phyloP scores from a whole-genome alignment of 495 filamentous ascomycete genomes.

The Penicillium argentinense region DNA sequence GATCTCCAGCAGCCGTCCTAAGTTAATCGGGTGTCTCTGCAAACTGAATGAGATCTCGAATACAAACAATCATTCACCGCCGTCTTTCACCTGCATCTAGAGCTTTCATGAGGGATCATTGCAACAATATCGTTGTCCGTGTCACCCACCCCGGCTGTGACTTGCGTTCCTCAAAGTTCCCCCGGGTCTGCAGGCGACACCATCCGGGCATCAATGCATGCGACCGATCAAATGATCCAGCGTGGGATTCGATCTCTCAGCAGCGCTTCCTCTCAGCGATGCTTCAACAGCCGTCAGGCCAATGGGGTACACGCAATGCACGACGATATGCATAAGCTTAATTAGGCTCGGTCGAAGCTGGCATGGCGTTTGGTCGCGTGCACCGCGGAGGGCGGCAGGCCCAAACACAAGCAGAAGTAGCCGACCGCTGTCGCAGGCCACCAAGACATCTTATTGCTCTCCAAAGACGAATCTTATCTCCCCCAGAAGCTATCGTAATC shows the following conservation, averaged over 20 bases:
- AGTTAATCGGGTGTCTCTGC: too few species aligned
- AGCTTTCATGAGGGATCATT: not conserved
- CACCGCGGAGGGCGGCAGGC: too few species aligned
- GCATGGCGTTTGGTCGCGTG: not conserved
- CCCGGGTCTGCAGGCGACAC: too few species aligned
- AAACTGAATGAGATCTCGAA: too few species aligned
- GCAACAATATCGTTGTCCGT: conserved; percentile 15
- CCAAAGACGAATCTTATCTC: conserved; percentile 14
- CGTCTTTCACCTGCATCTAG: not conserved
- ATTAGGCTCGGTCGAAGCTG: conserved; percentile 5
- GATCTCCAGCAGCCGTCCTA: too few species aligned
- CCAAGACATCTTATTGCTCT: not conserved
- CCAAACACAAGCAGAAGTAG: conserved; percentile 3
- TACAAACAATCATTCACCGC: not conserved
- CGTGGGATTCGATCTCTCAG: too few species aligned
- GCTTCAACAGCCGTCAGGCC: not conserved
- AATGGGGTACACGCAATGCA: not conserved
- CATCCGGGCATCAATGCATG: not conserved
- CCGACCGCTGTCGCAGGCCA: not conserved
- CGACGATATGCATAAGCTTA: conserved; percentile 8
- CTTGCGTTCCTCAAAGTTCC: not conserved
- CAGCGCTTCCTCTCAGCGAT: not conserved
- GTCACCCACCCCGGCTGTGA: conserved; percentile 7
- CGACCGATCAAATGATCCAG: not conserved
- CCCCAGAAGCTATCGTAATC: not conserved